Evolutionary conservation across 2,329 filamentous ascomycete genomes (phyloP), one percentile per base, ranked within the genome.

Genomic region (Hypoxylon sp.): DNA sequence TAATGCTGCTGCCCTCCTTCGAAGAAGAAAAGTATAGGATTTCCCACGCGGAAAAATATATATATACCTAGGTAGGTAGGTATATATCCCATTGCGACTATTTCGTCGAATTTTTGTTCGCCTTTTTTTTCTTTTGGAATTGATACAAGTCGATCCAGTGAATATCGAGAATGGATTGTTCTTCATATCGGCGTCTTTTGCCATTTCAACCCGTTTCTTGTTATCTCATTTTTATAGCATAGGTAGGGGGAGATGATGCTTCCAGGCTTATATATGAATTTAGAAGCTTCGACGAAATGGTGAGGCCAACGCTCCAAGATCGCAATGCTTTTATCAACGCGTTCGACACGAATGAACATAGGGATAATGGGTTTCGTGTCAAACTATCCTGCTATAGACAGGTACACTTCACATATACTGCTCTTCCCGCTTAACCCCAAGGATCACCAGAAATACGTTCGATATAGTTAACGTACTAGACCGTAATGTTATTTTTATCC

Each of bases 1-100:
- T 48, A n/a, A n/a, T n/a, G n/a, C n/a, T n/a, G 37, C 32, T 54
- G 34, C 44, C 62, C 44, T 28, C 41, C 10, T 13, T 22, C 17
- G 41, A 49, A 30, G 44, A 48, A 48, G 28, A 44, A 46, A 49
- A 56, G 46, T 49, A 50, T 53, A 58, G 64, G 60, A 57, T 66
- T 58, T 60, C 39, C 47, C 46, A 44, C 34, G 20, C 30, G 28
- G 41, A 54, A 55, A 58, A n/a, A n/a, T n/a, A n/a, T n/a, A n/a
- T n/a, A n/a, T 47, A 65, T 60, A 64, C 49, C 4, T 28, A 28
- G 26, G 26, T 28, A 28, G 5, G 59, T 64, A 59, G 53, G 57
- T 34, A 54, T 32, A 54, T 54, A 54, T 37, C 51, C 64, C 64
- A 44, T 51, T 55, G 19, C 37, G 37, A 32, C 19, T 28, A 37